Conservation (phyloP, 2,329 filamentous ascomycete species). For the Tolypocladium cylindrosporum region DNA sequence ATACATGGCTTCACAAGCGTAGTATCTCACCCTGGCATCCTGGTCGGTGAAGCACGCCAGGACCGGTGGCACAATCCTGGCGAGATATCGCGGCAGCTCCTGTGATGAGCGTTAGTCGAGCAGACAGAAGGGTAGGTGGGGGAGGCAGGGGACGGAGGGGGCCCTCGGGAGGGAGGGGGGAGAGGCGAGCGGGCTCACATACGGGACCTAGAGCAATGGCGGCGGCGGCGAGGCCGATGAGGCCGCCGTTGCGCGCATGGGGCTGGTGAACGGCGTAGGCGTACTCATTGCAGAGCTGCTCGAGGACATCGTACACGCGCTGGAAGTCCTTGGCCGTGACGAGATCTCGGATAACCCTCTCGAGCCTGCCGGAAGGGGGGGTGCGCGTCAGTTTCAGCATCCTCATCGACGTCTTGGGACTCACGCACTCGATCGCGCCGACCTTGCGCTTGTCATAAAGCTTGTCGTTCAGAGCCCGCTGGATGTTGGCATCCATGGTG, state of each 20-base stretch:
- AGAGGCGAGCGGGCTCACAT: conserved; percentile 27
- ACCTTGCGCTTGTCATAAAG: conserved; percentile 97
- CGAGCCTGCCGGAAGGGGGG: conserved; percentile 49
- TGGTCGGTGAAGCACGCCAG: conserved; percentile 96
- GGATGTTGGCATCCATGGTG: conserved; percentile 78
- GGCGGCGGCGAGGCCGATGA: conserved; percentile 90
- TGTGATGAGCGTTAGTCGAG: conserved; percentile 23
- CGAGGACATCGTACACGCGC: conserved; percentile 76
- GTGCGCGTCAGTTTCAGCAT: conserved; percentile 6
- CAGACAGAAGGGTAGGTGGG: background rate
- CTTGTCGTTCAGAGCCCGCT: conserved; percentile 91
- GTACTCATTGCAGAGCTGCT: conserved; percentile 95
- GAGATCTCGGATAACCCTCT: conserved; percentile 80
- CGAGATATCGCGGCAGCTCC: conserved; percentile 85
- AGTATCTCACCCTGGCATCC: conserved; percentile 93
- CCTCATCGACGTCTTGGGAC: background rate
- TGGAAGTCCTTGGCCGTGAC: conserved; percentile 67
- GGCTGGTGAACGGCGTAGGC: conserved; percentile 96
- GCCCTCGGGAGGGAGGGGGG: background rate
- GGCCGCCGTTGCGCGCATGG: conserved; percentile 88
- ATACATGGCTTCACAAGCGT: conserved; percentile 99
- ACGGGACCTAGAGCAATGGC: conserved; percentile 91
- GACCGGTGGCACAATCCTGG: conserved; percentile 91
- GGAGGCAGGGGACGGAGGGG: background rate
- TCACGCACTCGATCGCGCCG: conserved; percentile 82